Conservation (phyloP, 164 flowering plant genomes). For the Tetracentron sinense region DNA sequence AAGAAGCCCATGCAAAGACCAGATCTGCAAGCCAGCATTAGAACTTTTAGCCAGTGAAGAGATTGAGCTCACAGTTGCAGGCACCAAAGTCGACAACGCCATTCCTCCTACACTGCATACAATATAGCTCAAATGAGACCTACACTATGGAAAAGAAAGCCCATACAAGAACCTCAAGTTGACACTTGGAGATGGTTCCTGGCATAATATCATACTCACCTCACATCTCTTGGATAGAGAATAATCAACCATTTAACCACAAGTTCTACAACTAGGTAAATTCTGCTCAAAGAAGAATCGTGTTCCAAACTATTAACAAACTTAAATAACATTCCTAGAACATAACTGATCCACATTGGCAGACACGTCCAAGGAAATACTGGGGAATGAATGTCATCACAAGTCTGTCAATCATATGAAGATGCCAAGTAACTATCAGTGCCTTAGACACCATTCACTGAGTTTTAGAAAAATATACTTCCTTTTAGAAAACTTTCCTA, state of each 20-base stretch:
- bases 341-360: not conserved
- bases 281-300: not conserved
- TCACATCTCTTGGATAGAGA: not conserved
- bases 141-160: not conserved
- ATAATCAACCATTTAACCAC: not conserved
- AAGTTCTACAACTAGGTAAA: not conserved
- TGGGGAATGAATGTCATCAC: not conserved
- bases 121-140: conserved; percentile 18
- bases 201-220: not conserved
- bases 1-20: conserved; percentile 97
- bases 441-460: too few species aligned
- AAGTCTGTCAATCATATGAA: not conserved
- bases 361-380: not conserved
- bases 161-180: not conserved
- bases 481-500: too few species aligned
- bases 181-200: not conserved
- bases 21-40: conserved; percentile 59
- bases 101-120: conserved; percentile 97
- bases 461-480: too few species aligned
- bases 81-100: conserved; percentile 91
- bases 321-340: too few species aligned
- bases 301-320: not conserved
- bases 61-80: conserved; percentile 79
- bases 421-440: too few species aligned
- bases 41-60: conserved; percentile 75